Conservation (phyloP, 2,329 filamentous ascomycete genomes). For the Colletotrichum neosansevieriae region DNA sequence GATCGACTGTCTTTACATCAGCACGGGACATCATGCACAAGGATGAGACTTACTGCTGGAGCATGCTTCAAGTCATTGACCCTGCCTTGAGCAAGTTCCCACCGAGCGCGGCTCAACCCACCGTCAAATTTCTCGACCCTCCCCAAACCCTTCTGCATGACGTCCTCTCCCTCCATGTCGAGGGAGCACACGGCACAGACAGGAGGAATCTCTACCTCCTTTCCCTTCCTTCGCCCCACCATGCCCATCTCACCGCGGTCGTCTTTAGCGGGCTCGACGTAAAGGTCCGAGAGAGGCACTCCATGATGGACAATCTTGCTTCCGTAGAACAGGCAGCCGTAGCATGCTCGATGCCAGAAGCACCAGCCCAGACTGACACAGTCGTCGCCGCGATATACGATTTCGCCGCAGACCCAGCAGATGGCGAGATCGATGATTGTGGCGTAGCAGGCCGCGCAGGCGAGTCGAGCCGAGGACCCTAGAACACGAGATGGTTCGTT, state of each 20-base stretch:
- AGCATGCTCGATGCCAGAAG: slow-evolving; percentile 70
- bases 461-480: slow-evolving; percentile 60
- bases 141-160: slow-evolving; percentile 57
- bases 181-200: slow-evolving; percentile 62
- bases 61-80: slow-evolving; percentile 33
- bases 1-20: slow-evolving; percentile 21
- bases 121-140: slow-evolving; percentile 59
- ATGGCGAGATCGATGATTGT: slow-evolving; percentile 65
- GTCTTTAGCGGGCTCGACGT: slow-evolving; percentile 41
- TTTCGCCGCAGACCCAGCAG: slow-evolving; percentile 69
- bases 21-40: not conserved
- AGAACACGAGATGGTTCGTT: slow-evolving; percentile 54
- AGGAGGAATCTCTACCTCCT: slow-evolving; percentile 61
- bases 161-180: slow-evolving; percentile 53
- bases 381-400: slow-evolving; percentile 65
- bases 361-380: slow-evolving; percentile 71
- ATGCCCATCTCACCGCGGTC: slow-evolving; percentile 22
- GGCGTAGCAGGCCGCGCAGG: slow-evolving; percentile 61
- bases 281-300: slow-evolving; percentile 52
- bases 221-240: slow-evolving; percentile 41
- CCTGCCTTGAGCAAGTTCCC: slow-evolving; percentile 50
- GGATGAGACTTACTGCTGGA: slow-evolving; percentile 23
- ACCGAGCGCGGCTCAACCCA: slow-evolving; percentile 59
- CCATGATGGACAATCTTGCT: slow-evolving; percentile 53
- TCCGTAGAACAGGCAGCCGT: slow-evolving; percentile 67